phyloP scores from a whole-genome alignment of 208 protist species.

The Angomonas ambiguus region DNA sequence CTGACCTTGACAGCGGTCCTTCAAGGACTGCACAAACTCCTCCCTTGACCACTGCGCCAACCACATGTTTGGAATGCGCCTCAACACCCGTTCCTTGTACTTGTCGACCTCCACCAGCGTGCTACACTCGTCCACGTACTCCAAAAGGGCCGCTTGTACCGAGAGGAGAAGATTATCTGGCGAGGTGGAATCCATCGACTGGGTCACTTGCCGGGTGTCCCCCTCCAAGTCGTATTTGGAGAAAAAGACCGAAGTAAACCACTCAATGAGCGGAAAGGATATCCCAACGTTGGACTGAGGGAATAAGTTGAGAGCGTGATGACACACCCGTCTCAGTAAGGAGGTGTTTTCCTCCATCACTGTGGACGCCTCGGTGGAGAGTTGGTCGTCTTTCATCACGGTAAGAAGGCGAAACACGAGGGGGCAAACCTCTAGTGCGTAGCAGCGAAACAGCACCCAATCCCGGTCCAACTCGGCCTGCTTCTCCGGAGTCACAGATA shows the following conservation, averaged over 20 bases:
- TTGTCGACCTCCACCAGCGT: slow-evolving; percentile 24
- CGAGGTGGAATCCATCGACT: slow-evolving; percentile 35
- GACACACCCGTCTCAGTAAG: slow-evolving; percentile 18
- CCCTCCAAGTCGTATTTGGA: slow-evolving; percentile 3
- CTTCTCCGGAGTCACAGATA: neutral
- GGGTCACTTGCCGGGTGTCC: neutral
- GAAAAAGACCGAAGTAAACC: slow-evolving; percentile 20
- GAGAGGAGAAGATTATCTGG: slow-evolving; percentile 44
- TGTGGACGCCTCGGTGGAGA: neutral
- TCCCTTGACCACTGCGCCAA: neutral
- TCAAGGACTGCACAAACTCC: slow-evolving; percentile 17
- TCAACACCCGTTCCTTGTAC: slow-evolving; percentile 22
- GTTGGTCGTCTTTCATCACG: slow-evolving; percentile 19
- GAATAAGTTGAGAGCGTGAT: slow-evolving; percentile 30
- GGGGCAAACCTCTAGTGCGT: slow-evolving; percentile 27
- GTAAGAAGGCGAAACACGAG: slow-evolving; percentile 20
- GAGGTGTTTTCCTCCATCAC: slow-evolving; percentile 13
- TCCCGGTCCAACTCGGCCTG: slow-evolving; percentile 20
- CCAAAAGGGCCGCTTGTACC: slow-evolving; percentile 21
- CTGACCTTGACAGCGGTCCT: neutral
- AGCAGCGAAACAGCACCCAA: slow-evolving; percentile 34
- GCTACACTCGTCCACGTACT: slow-evolving; percentile 38
- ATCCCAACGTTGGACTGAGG: slow-evolving; percentile 23
- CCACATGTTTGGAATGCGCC: slow-evolving; percentile 27
- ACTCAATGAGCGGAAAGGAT: slow-evolving; percentile 27